Evolutionary conservation across 768 basidiomycete species (phyloP), one percentile per base, ranked within the genome.

Genomic region (Sporobolomyces roseus): DNA sequence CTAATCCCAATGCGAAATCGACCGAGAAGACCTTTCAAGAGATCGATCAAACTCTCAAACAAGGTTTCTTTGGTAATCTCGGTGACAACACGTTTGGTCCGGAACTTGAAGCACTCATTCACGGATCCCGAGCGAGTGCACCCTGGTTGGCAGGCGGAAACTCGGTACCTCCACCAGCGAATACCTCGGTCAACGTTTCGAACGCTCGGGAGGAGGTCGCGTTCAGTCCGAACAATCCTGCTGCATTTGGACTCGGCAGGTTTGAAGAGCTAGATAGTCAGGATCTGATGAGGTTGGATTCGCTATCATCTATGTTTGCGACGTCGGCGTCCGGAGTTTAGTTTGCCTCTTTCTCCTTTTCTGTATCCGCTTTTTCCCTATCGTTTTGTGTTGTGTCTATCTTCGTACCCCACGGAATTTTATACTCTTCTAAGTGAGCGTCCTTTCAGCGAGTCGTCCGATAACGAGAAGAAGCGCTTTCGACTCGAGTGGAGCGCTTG

Each of bases 41-140:
- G 32, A 60, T 60, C 32, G 58, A 60, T 32, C 45, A 60, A 3
- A 60, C 58, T 5, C 45, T 60, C 32, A 27, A n/a, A 8, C 16
- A 29, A 3, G 58, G 58, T 8, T 60, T 60, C 58, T 60, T 60
- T 35, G 45, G 32, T 10, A 48, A 16, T 25, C 30, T 60, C 8
- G 58, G 58, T 30, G 58, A 33, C 32, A 46, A 60, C 32, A 48
- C 58, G 43, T 60, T 60, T 29, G 58, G 58, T 3, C 58, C 58
- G 2, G 58, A 60, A 25, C 30, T 60, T 9, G 58, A 60, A 4
- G 58, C 58, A 30, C 23, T 60, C 13, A 60, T 60, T 25, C 58
- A 48, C 45, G 58, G 58, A 4, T 60, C 58, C 32, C 12, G 58
- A 33, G 29, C 58, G 43, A 60, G 45, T 23, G 58, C 58, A 2